Base-by-base conservation (phyloP, 1,139 yeast species). In the Eremothecium coryli region DNA sequence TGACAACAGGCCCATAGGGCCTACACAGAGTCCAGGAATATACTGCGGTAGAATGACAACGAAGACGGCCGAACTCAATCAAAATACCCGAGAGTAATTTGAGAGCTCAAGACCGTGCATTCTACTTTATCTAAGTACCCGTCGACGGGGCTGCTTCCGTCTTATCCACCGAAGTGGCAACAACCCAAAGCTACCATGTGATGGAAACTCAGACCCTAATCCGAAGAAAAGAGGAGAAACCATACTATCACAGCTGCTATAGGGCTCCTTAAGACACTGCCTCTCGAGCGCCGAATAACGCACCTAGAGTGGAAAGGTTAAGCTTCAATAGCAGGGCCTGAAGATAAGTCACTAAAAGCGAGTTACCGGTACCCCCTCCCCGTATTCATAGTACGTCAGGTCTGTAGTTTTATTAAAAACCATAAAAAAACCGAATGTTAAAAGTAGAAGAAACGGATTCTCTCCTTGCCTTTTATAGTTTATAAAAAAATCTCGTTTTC, bases 1-100 rank as follows among this genome's bases (percentile, higher is more conserved):
- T 80, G 86, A 77, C 75, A 71, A 80, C 64, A 45, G 71, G 84
- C 71, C 82, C 72, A 71, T 52, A 57, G 56, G 76, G 64, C 82
- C 80, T 68, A 56, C 86, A 84, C 77, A 79, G 82, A 71, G 90
- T 77, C 68, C 78, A 80, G 93, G 93, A 81, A 81, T 81, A 81
- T 81, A 84, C 81, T 73, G 88, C 66, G 46, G 58, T 52, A 55
- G 50, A 48, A 50, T 43, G 58, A 52, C 56, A 52, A 50, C 57
- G 49, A 50, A 54, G 57, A 53, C 46, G 61, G 51, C 43, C 77
- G 78, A 75, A 73, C 81, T 71, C 76, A 65, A 66, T 68, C 56
- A 45, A 18, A 35, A 36, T 32, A 38, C 31, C 36, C 15, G 34
- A 42, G 38, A 38, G 44, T 41, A 37, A 32, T 41, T 34, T 52